Conservation (phyloP, 352 stramenopile species). For the Phytophthora meadii region DNA sequence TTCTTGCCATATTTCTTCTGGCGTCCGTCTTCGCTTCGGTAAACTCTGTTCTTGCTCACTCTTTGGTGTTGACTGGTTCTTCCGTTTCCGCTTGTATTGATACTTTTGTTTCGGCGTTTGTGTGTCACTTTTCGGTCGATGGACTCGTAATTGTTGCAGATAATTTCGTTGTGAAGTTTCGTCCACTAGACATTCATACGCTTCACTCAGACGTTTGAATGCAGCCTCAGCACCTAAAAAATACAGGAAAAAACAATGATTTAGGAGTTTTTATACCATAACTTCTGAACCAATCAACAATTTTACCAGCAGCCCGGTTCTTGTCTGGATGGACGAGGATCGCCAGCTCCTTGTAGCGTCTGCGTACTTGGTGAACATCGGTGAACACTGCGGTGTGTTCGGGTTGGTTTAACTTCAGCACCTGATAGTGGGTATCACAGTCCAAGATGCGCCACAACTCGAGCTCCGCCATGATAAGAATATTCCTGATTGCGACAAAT, state of each 20-base stretch:
- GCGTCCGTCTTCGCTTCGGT: constrained; percentile 40
- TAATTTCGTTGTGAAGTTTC: constrained; percentile 61
- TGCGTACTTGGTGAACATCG: constrained; percentile 40
- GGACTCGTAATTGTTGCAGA: constrained; percentile 37
- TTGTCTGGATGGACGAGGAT: constrained; percentile 71
- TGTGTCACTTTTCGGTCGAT: constrained; percentile 2
- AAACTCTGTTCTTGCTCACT: not conserved
- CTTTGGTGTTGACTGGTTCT: constrained; percentile 3
- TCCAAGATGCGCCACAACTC: constrained; percentile 38
- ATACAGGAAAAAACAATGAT: not conserved
- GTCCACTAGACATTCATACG: constrained; percentile 78
- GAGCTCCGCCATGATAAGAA: not conserved
- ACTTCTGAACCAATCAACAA: not conserved
- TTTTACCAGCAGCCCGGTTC: constrained; percentile 48
- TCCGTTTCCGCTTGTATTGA: constrained; percentile 32
- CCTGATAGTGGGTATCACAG: constrained; percentile 51
- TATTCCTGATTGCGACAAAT: too few relatives aligned
- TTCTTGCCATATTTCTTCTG: constrained; percentile 71
- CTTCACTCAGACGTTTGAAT: constrained; percentile 80
- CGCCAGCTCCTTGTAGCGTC: constrained; percentile 59
- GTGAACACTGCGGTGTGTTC: constrained; percentile 18
- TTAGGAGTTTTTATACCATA: not conserved
- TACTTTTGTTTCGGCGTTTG: constrained; percentile 17
- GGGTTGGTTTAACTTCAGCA: constrained; percentile 40
- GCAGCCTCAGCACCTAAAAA: constrained; percentile 68